Conservation (phyloP, 116 monocot species). For the Phalaenopsis hybrid region DNA sequence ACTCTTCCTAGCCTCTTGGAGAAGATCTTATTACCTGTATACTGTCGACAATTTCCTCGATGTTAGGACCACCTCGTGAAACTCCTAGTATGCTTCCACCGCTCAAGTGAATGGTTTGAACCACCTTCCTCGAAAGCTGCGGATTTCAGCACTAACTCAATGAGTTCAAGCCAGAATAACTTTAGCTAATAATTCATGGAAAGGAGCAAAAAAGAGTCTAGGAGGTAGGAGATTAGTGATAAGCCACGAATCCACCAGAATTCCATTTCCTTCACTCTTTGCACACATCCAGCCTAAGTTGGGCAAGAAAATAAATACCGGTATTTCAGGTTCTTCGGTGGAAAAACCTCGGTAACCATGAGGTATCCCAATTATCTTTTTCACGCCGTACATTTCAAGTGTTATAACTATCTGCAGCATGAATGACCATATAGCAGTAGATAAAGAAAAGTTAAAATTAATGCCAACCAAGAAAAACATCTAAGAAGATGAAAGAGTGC, state of each 20-base stretch:
- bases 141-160: constrained; percentile 3
- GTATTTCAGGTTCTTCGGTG: constrained; percentile 40
- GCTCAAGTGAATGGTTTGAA: constrained; percentile 64
- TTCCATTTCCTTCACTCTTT: background rate
- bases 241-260: background rate
- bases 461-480: background rate
- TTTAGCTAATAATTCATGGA: background rate
- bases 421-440: background rate
- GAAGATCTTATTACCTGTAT: constrained; percentile 42
- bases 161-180: background rate
- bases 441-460: background rate
- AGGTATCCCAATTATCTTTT: constrained; percentile 59
- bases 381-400: constrained; percentile 65
- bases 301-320: constrained; percentile 23
- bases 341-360: constrained; percentile 62
- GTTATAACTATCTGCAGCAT: constrained; percentile 57
- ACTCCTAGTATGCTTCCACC: constrained; percentile 79
- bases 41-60: constrained; percentile 59
- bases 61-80: constrained; percentile 55
- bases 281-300: background rate
- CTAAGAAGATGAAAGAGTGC: background rate
- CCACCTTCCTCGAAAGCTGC: constrained; percentile 56
- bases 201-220: background rate
- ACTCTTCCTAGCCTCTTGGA: background rate
- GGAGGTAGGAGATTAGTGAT: background rate